Conservation (phyloP, 495 filamentous ascomycete genomes). For the Neurospora sp. region DNA sequence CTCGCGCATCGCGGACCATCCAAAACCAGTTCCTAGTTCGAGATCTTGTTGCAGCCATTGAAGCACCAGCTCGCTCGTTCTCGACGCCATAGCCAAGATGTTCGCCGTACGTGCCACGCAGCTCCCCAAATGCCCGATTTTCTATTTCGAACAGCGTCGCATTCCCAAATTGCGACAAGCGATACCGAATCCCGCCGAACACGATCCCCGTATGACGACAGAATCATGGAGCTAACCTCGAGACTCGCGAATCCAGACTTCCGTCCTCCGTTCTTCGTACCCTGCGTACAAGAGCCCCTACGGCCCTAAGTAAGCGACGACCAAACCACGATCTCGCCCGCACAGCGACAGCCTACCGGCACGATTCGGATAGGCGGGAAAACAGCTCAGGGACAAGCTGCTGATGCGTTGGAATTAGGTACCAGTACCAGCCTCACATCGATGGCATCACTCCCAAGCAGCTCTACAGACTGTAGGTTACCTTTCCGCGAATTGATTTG, state of each 20-base stretch:
- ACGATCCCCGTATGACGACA: slow-evolving; percentile 1
- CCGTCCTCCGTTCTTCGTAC: slow-evolving; percentile 18
- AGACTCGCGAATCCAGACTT: slow-evolving; percentile 20
- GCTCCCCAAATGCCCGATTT: background rate
- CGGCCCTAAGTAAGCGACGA: slow-evolving; percentile 40
- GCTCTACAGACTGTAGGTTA: slow-evolving; percentile 28
- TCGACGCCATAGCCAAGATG: slow-evolving; percentile 24
- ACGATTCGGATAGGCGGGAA: background rate
- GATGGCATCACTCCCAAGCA: slow-evolving; percentile 29
- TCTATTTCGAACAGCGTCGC: background rate
- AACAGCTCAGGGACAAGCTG: background rate
- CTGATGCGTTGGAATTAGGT: slow-evolving; percentile 29
- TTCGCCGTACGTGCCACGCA: slow-evolving; percentile 24
- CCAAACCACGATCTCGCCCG: background rate
- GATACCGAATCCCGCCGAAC: background rate
- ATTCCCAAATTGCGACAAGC: background rate
- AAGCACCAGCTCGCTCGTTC: slow-evolving; percentile 21
- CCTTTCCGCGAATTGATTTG: background rate
- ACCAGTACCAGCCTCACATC: slow-evolving; percentile 36
- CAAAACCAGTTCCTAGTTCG: slow-evolving; percentile 10
- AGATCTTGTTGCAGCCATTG: slow-evolving; percentile 20
- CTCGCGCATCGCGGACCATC: slow-evolving; percentile 20
- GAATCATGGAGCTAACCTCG: slow-evolving; percentile 13
- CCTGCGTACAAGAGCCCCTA: slow-evolving; percentile 39
- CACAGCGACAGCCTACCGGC: background rate